Conservation (phyloP, 805 yeast species). For the Cyberlindnera mrakii region DNA sequence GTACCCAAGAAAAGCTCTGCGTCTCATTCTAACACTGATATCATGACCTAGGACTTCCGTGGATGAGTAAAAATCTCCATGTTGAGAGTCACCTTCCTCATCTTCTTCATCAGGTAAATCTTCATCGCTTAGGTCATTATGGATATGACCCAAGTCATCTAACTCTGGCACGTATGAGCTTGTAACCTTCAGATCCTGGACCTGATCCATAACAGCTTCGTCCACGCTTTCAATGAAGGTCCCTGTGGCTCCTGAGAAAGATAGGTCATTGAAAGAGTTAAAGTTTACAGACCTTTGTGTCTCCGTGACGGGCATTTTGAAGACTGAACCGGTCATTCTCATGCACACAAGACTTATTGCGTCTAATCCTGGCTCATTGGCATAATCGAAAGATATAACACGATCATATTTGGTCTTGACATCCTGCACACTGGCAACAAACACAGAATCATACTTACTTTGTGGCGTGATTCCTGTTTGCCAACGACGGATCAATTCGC, state of each 20-base stretch:
- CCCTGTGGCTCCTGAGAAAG: slow-evolving; percentile 55
- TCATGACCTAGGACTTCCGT: slow-evolving; percentile 57
- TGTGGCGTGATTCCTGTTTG: slow-evolving; percentile 54
- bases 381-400: slow-evolving; percentile 79
- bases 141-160: slow-evolving; percentile 27
- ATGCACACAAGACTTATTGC: slow-evolving; percentile 73
- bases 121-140: slow-evolving; percentile 6
- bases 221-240: slow-evolving; percentile 32
- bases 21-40: slow-evolving; percentile 63
- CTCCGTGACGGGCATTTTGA: slow-evolving; percentile 69
- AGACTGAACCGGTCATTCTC: slow-evolving; percentile 86
- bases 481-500: slow-evolving; percentile 77
- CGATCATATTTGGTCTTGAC: slow-evolving; percentile 71
- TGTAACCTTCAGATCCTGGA: slow-evolving; percentile 11
- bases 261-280: slow-evolving; percentile 62
- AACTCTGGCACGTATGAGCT: slow-evolving; percentile 5
- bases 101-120: slow-evolving; percentile 15
- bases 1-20: slow-evolving; percentile 69
- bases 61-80: slow-evolving; percentile 25
- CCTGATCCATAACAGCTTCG: slow-evolving; percentile 21
- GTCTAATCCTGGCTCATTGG: slow-evolving; percentile 30
- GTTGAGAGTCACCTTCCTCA: slow-evolving; percentile 17
- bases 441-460: slow-evolving; percentile 48
- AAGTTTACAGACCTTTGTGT: slow-evolving; percentile 57
- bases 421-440: slow-evolving; percentile 73